Evolutionary conservation across 2,329 filamentous ascomycete species (phyloP).

Genomic region (Penicillium sp.): DNA sequence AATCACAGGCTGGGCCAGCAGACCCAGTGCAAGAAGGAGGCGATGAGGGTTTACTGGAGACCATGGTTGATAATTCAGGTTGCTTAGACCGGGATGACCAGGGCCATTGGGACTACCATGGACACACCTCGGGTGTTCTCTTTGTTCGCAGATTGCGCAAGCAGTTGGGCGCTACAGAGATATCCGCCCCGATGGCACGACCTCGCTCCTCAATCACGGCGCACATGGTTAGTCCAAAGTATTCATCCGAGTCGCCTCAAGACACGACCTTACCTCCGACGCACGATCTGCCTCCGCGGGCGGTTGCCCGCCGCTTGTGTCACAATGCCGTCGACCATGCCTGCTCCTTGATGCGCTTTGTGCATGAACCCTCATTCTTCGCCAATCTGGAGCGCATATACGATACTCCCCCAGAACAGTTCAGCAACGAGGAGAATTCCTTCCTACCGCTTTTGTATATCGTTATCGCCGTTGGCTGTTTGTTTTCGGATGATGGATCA

Average conservation of each 20-base stretch:
- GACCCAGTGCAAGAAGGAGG: conserved; percentile 41
- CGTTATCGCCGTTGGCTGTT: conserved; percentile 67
- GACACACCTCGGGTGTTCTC: conserved; percentile 83
- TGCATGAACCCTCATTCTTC: conserved; percentile 80
- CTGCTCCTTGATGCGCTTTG: conserved; percentile 63
- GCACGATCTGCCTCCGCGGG: conserved; percentile 65
- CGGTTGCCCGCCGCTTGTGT: conserved; percentile 55
- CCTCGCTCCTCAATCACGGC: conserved; percentile 45
- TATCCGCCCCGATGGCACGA: conserved; percentile 53
- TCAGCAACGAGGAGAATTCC: conserved; percentile 61
- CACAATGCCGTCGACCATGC: conserved; percentile 60
- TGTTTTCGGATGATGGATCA: conserved; percentile 61
- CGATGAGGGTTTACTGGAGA: conserved; percentile 73
- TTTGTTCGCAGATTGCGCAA: conserved; percentile 85
- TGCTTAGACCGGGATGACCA: conserved; percentile 87
- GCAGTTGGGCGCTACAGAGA: conserved; percentile 67
- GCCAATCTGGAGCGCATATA: conserved; percentile 74
- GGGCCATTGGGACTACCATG: conserved; percentile 92
- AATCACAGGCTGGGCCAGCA: conserved; percentile 23
- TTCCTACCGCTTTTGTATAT: conserved; percentile 69
- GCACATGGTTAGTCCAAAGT: conserved; percentile 63
- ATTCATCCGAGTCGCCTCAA: conserved; percentile 61
- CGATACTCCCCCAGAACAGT: conserved; percentile 60
- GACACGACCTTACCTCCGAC: conserved; percentile 52
- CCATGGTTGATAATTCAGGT: conserved; percentile 91